Base-by-base conservation (phyloP, 169 alveolate genomes). In the Plasmodium berghei region DNA sequence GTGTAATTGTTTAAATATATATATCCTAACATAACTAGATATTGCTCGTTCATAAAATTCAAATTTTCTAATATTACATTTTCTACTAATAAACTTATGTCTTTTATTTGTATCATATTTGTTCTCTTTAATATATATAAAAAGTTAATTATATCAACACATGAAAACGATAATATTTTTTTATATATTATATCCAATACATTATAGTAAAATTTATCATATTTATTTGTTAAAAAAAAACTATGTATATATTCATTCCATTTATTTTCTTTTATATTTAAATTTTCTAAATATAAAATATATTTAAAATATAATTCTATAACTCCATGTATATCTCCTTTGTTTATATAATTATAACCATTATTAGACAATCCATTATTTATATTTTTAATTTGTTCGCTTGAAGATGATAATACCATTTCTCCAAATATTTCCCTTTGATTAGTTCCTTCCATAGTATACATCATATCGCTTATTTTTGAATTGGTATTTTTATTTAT, bases 141-240 rank as follows among this genome's bases (percentile, higher is more conserved):
- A 61, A 67, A 69, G 62, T 83, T 83, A 83, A 83, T 83, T 54
- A 83, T 55, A 55, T 83, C 90, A 12, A 28, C 24, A 59, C 86
- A 83, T 24, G 90, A 58, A 83, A 83, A 83, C 5, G 61, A 69
- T 67, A 56, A 83, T 34, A 83, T 16, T n/a, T 54, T 83, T 40
- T 83, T 83, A 83, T 69, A 62, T 28, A 83, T 70, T 69, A 40
- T 49, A 48, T 83, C 56, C 61, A 83, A 46, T 49, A 70, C 20
- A 22, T 67, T 22, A 20, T 34, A 6, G 26, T 83, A 83, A 46
- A 83, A 69, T 9, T 69, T 52, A 20, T 55, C 64, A 45, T 83
- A 67, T 72, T 55, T 56, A 9, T 56, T 40, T 16, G 54, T 56
- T 54, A 67, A 54, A 26, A 83, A 83, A 46, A 63, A 69, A n/a